phyloP scores from a whole-genome alignment of 2,329 filamentous ascomycete genomes.

The Trichoderma sp. region DNA sequence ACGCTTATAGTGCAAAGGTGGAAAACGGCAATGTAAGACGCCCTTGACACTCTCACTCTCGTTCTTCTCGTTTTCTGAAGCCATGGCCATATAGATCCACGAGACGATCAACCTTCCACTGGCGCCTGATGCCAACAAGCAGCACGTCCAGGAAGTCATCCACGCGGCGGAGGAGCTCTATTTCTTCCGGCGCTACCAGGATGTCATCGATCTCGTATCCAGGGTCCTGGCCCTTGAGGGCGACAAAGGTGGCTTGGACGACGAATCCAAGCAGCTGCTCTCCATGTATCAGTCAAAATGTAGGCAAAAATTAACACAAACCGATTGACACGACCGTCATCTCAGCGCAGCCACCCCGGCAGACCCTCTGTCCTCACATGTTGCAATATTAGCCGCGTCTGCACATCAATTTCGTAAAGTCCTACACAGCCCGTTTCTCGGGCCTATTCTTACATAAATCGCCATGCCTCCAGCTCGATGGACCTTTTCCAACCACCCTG shows the following conservation, averaged over 20 bases:
- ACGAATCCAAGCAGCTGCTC: slow-evolving; percentile 47
- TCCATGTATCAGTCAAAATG: slow-evolving; percentile 49
- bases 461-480: not conserved
- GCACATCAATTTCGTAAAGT: not conserved
- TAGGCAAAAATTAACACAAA: slow-evolving; percentile 36
- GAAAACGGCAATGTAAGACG: slow-evolving; percentile 58
- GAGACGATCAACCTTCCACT: slow-evolving; percentile 49
- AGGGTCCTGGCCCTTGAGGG: slow-evolving; percentile 40
- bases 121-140: slow-evolving; percentile 45
- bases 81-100: slow-evolving; percentile 44
- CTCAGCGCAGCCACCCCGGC: slow-evolving; percentile 3
- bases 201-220: slow-evolving; percentile 48
- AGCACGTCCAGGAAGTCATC: slow-evolving; percentile 52
- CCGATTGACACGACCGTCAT: slow-evolving; percentile 10
- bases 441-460: not conserved
- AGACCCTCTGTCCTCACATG: not conserved
- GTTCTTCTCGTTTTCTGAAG: not conserved
- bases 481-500: not conserved
- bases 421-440: slow-evolving; percentile 18
- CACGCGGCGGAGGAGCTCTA: slow-evolving; percentile 63
- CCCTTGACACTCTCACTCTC: not conserved
- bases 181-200: slow-evolving; percentile 52
- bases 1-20: slow-evolving; percentile 50
- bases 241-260: slow-evolving; percentile 44
- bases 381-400: not conserved